These are phyloP conservation scores for Dentipellis sp. DNA, from an alignment of 768 basidiomycete genomes.

Conservation along the genomic window DNA sequence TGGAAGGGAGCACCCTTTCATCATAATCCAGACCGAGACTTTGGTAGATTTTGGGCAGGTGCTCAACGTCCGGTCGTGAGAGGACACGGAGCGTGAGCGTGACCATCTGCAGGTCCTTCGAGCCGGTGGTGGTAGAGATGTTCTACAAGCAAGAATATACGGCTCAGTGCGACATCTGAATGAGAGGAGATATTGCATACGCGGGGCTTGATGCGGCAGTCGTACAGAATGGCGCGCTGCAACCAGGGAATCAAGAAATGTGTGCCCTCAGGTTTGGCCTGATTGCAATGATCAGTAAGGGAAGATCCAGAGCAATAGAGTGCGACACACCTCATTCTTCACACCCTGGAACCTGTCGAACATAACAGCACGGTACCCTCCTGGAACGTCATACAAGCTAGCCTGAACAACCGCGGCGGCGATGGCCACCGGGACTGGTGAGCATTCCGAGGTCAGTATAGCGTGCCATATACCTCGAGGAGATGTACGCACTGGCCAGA, in stretches of 20 bases:
- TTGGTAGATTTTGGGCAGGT: conserved; percentile 92
- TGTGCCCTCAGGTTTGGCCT: conserved; percentile 91
- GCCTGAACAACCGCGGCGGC: conserved; percentile 36
- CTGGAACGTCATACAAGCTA: conserved; percentile 53
- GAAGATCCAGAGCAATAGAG: background rate
- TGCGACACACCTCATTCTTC: conserved; percentile 53
- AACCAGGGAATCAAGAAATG: conserved; percentile 95
- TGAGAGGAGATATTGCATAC: conserved; percentile 32
- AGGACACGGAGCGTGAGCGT: conserved; percentile 94
- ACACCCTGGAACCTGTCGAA: conserved; percentile 97
- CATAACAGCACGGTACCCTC: conserved; percentile 93
- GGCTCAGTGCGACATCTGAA: background rate
- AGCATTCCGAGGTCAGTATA: conserved; percentile 28
- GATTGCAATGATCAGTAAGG: conserved; percentile 1
- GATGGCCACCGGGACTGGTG: conserved; percentile 55
- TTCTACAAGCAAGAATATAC: conserved; percentile 42
- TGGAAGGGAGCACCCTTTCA: conserved; percentile 93
- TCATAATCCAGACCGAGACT: conserved; percentile 93
- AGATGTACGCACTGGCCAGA: conserved; percentile 36
- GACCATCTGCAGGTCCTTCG: conserved; percentile 98
- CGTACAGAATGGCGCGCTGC: conserved; percentile 93
- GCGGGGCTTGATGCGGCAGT: conserved; percentile 94
- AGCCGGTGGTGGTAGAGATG: conserved; percentile 97
- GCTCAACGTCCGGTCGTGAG: conserved; percentile 82
- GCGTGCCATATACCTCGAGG: conserved; percentile 5